These are phyloP conservation scores for Datura wrightii DNA, from an alignment of 257 asterid genomes.

Conservation along the genomic window DNA sequence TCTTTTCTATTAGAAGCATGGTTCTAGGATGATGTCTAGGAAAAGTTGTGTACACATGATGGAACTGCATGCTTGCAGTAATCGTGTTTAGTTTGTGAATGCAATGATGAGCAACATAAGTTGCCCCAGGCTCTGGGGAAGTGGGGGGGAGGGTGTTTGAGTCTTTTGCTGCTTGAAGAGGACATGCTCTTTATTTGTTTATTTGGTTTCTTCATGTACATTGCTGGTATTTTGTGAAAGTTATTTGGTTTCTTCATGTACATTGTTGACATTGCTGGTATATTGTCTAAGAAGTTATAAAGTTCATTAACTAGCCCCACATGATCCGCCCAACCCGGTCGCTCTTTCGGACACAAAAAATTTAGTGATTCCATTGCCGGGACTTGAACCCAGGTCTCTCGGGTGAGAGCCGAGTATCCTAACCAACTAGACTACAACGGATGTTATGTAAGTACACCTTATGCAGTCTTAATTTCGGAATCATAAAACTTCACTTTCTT, in stretches of 20 bases:
- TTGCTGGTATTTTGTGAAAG: neutral
- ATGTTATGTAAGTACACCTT: too few species aligned
- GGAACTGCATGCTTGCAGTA: neutral
- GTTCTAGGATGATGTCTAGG: neutral
- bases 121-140: constrained; percentile 38
- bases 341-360: too few species aligned
- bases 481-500: too few species aligned
- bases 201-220: neutral
- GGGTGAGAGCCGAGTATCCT: constrained; percentile 99
- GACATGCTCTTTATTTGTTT: neutral
- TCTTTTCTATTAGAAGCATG: constrained; percentile 37
- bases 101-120: constrained; percentile 48
- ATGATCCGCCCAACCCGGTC: too few species aligned
- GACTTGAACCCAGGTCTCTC: constrained; percentile 78
- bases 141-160: neutral
- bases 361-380: constrained; percentile 21
- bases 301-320: too few species aligned
- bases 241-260: too few species aligned
- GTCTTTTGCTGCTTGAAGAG: neutral
- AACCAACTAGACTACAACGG: constrained; percentile 84
- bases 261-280: too few species aligned
- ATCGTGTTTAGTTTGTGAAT: neutral
- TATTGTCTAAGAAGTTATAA: too few species aligned
- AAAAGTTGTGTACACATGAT: neutral
- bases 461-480: too few species aligned